Base-by-base conservation (phyloP, 2,329 filamentous ascomycete genomes). In the Stemphylium lycopersici region DNA sequence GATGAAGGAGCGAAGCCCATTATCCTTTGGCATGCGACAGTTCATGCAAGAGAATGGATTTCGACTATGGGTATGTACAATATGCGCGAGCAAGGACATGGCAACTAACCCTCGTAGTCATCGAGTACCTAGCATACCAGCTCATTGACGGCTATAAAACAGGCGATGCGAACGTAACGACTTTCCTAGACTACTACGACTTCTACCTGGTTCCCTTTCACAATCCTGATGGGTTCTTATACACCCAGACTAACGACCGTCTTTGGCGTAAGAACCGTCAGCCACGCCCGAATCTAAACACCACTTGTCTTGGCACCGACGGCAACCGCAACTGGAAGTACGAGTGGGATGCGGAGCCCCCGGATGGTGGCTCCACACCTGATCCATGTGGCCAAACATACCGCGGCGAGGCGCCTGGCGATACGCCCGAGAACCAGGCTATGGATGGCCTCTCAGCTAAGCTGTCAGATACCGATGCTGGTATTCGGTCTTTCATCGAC, bases 401-500 rank as follows among this genome's bases (percentile, higher is more conserved):
- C 75, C 57, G 62, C 13, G 71, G 72, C 31, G 57, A 66, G 15
- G 66, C 67, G 3, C 62, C 69, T 0, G 63, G 65, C 37, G 69
- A 72, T 41, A 66, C 70, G 1, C 70, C 70, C 1, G 71, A 73
- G 49, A 72, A 68, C 22, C 48, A 63, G 34, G 71, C 63, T 4
- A 73, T 88, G 4, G 76, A 78, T 7, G 68, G 71, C 2, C 78
- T 80, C 36, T 74, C 81, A 10, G 71, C 74, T 7, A 67, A 69
- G 13, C 66, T 85, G 12, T 39, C 61, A 1, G 68, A 72, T 1
- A 65, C 65, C 7, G 62, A 61, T 2, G 74, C 79, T 46, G 81
- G 83, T 0, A 77, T 88, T 36, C 82, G 83, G 62, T 78, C 87
- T 0, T 89, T 81, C 67, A 82, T 88, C 48, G 86, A 89, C 72